Percentiles rank a stretch among this genome's conserved stretches.
These are phyloP conservation scores for Epithemia pelagica DNA, from an alignment of 108 stramenopile species.

Conservation along the genomic window DNA sequence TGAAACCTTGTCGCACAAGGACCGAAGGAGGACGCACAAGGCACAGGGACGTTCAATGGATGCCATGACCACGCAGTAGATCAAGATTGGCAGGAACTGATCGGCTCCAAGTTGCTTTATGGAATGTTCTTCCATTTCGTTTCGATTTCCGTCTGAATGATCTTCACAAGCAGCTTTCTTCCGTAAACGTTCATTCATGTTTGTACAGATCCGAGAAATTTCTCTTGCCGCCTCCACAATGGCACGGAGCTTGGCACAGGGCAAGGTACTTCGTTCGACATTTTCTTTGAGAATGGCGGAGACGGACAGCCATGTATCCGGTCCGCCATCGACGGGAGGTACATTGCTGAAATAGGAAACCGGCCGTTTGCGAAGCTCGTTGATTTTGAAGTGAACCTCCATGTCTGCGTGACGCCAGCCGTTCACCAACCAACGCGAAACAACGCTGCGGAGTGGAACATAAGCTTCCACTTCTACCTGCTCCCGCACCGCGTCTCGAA, in stretches of 20 bases:
- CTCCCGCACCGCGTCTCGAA: constrained; percentile 73
- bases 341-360: constrained; percentile 1
- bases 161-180: neutral
- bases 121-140: neutral
- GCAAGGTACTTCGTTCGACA: constrained; percentile 70
- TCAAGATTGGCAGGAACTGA: constrained; percentile 89
- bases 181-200: constrained; percentile 21
- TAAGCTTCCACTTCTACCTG: constrained; percentile 84
- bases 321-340: neutral
- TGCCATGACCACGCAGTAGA: constrained; percentile 76
- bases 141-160: neutral
- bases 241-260: constrained; percentile 75
- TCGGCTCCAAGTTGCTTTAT: constrained; percentile 64
- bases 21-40: constrained; percentile 58
- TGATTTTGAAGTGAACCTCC: constrained; percentile 69
- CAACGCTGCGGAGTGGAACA: constrained; percentile 68
- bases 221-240: constrained; percentile 78
- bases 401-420: constrained; percentile 80
- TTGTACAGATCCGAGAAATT: constrained; percentile 44
- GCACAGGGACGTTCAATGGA: constrained; percentile 78
- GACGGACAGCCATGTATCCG: constrained; percentile 27
- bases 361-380: constrained; percentile 12
- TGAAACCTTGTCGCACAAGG: constrained; percentile 72
- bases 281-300: constrained; percentile 65
- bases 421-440: constrained; percentile 71